A percentile compares a stretch with the other conserved stretches of the same genome.
These are phyloP conservation scores for Tremellales sp. DNA, from an alignment of 1,284 basidiomycete genomes.

Conservation along the genomic window DNA sequence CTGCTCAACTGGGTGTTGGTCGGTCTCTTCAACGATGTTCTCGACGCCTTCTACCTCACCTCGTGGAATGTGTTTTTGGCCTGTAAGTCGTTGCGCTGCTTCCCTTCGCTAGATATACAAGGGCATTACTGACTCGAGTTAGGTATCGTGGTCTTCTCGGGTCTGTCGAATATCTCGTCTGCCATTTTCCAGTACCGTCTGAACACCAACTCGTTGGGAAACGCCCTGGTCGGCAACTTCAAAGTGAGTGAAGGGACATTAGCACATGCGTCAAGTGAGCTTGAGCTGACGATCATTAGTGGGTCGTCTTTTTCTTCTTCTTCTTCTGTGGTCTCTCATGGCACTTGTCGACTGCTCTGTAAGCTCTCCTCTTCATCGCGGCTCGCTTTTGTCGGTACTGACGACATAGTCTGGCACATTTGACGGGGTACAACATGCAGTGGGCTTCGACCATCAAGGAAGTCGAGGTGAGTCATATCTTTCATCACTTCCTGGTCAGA, in stretches of 20 bases:
- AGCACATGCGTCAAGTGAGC: background rate
- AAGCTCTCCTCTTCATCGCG: slow-evolving; percentile 10
- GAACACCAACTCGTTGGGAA: slow-evolving; percentile 50
- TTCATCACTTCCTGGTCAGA: no score
- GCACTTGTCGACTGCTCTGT: slow-evolving; percentile 66
- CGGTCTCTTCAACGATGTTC: slow-evolving; percentile 31
- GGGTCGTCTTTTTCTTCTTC: slow-evolving; percentile 61
- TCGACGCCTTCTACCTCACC: slow-evolving; percentile 39
- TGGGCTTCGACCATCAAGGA: slow-evolving; percentile 42
- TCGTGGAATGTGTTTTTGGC: slow-evolving; percentile 54
- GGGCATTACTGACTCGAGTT: background rate
- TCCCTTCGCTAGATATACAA: background rate
- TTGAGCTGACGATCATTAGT: slow-evolving; percentile 5
- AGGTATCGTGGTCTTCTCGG: slow-evolving; percentile 65
- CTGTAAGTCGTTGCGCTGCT: slow-evolving; percentile 46
- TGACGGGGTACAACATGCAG: slow-evolving; percentile 74
- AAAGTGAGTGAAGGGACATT: slow-evolving; percentile 16
- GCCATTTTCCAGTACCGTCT: slow-evolving; percentile 71
- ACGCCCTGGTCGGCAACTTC: slow-evolving; percentile 35
- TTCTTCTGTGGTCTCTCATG: slow-evolving; percentile 76
- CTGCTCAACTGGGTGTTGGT: slow-evolving; percentile 35
- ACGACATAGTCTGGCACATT: slow-evolving; percentile 57
- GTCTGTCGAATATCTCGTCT: slow-evolving; percentile 66
- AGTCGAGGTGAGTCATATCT: slow-evolving; percentile 67
- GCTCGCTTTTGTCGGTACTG: no score